A percentile compares a stretch with the other conserved stretches of the same genome.
phyloP scores from a whole-genome alignment of 306 rosid genomes.

The Cucumis cinereus region DNA sequence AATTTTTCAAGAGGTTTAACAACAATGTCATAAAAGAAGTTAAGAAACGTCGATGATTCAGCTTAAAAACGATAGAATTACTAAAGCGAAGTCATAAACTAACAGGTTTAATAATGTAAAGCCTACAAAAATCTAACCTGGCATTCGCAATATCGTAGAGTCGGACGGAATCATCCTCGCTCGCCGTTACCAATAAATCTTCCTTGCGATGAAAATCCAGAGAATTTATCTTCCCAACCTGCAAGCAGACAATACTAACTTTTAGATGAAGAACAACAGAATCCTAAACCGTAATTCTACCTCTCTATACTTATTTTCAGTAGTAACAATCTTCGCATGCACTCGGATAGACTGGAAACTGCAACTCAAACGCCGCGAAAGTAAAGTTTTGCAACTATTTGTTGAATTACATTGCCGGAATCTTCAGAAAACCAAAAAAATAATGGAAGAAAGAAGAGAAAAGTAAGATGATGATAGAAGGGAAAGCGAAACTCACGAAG shows the following conservation, averaged over 20 bases:
- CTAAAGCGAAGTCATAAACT: background rate
- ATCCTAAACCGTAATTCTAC: background rate
- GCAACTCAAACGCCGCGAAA: background rate
- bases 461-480: background rate
- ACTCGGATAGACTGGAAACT: background rate
- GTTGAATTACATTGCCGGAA: background rate
- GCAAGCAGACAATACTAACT: constrained; percentile 4
- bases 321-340: background rate
- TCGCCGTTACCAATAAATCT: constrained; percentile 72
- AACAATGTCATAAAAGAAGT: background rate
- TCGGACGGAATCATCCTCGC: constrained; percentile 89
- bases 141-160: constrained; percentile 84
- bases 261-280: background rate
- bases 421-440: background rate
- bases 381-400: background rate
- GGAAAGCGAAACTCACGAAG: constrained; percentile 36
- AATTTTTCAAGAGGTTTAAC: background rate
- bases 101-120: background rate
- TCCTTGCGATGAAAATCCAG: constrained; percentile 89
- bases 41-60: background rate
- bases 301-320: background rate
- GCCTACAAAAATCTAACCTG: constrained; percentile 39
- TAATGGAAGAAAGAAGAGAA: background rate
- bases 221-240: constrained; percentile 81
- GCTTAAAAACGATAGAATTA: background rate